A percentile compares a stretch with the other conserved stretches of the same genome.
phyloP scores from a whole-genome alignment of 116 monocot genomes.

The Iris pallida region DNA sequence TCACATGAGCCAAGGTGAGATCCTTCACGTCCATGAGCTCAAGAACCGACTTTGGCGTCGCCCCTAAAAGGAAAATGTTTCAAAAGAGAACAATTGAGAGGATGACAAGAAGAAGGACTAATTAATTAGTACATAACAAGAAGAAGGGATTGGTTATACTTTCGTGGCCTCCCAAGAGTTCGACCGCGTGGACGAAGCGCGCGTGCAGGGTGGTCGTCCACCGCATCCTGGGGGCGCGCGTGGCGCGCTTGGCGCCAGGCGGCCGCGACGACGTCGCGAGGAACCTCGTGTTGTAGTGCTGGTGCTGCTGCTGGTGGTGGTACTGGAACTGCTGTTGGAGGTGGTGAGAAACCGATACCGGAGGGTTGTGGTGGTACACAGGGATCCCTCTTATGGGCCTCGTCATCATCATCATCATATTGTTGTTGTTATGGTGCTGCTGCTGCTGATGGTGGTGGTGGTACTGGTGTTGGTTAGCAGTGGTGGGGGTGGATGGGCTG shows the following conservation, averaged over 20 bases:
- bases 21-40: slow-evolving; percentile 99
- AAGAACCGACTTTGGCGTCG: slow-evolving; percentile 87
- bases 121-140: background rate
- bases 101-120: background rate
- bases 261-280: slow-evolving; percentile 20
- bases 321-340: slow-evolving; percentile 4
- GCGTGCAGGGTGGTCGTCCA: slow-evolving; percentile 60
- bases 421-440: background rate
- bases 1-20: slow-evolving; percentile 89
- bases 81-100: background rate
- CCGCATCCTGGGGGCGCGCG: slow-evolving; percentile 56
- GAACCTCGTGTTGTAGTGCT: slow-evolving; percentile 6
- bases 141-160: no score
- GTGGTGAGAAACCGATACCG: slow-evolving; percentile 6
- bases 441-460: slow-evolving; percentile 8
- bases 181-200: slow-evolving; percentile 55
- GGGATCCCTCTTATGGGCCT: slow-evolving; percentile 32
- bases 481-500: background rate
- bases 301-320: background rate
- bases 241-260: slow-evolving; percentile 32
- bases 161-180: slow-evolving; percentile 57
- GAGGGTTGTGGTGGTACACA: slow-evolving; percentile 14
- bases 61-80: slow-evolving; percentile 29
- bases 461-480: background rate
- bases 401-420: background rate